Base-by-base conservation (phyloP, 768 basidiomycete genomes). In the Lentinula sp. region DNA sequence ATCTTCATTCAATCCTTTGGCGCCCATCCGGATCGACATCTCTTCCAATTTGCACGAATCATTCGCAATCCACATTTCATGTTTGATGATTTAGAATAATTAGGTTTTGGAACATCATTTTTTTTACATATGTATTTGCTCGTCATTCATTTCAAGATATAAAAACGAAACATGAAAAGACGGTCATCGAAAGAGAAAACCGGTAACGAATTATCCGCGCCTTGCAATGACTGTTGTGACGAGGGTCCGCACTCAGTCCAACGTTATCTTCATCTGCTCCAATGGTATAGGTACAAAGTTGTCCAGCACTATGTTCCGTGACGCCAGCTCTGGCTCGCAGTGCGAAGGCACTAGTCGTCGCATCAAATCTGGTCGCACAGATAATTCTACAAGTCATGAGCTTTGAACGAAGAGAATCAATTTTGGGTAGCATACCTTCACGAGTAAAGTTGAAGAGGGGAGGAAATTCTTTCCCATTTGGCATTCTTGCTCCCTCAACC, bases 261-360 rank as follows among this genome's bases (percentile, higher is more conserved):
- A 83, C 74, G 89, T 86, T 76, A 98, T 93, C 81, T 88, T 87
- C 78, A 98, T 77, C 76, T 97, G 88, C 73, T 98, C 95, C 74
- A 95, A 80, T 74, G 96, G 95, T 89, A 98, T 96, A 74, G 97
- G 97, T 74, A 89, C 90, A 79, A 98, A 98, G 66, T 84, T 86
- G 70, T 95, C 87, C 73, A 98, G 75, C 72, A 88, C 84, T 77
- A 98, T 92, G 51, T 86, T 86, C 76, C 92, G 86, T 66, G 84
- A 87, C 76, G 82, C 84, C 73, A 99, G 85, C 80, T 93, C 93
- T 66, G 86, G 77, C 83, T 98, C 94, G 75, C 87, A 90, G 76
- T 93, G 87, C 67, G 85, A 78, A 58, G 97, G 97, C 60, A 98
- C 94, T 57, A 99, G 85, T 77, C 87, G 86, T 65, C 86, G 87